phyloP scores from a whole-genome alignment of 352 stramenopile species.

The Phytophthora sojae region DNA sequence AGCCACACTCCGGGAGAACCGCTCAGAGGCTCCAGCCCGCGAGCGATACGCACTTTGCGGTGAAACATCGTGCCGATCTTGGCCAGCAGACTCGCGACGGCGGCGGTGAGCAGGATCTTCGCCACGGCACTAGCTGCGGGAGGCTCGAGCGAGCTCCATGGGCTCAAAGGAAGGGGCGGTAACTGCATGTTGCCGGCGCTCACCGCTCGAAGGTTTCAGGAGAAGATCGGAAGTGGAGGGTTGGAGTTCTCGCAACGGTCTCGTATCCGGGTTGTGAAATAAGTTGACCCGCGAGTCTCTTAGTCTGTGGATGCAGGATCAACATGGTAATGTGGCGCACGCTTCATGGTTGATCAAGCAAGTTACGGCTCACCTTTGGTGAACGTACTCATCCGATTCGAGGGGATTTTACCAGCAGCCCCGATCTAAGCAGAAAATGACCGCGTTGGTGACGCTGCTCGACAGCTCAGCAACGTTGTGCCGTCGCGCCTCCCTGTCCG shows the following conservation, averaged over 20 bases:
- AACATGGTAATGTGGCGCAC: too few species aligned
- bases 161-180: background rate
- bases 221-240: background rate
- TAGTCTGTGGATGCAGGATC: too few species aligned
- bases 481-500: too few species aligned
- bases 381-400: background rate
- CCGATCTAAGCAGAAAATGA: too few species aligned
- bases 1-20: constrained; percentile 55
- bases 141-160: constrained; percentile 6
- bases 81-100: constrained; percentile 8
- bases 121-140: background rate
- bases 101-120: constrained; percentile 17
- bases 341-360: too few species aligned
- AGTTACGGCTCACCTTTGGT: too few species aligned
- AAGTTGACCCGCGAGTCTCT: too few species aligned
- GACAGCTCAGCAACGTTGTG: too few species aligned
- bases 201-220: background rate
- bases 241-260: too few species aligned
- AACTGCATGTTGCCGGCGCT: background rate
- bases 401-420: background rate
- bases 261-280: too few species aligned
- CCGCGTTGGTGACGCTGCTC: too few species aligned
- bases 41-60: constrained; percentile 65
- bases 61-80: constrained; percentile 31
- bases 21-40: constrained; percentile 46